phyloP scores from a whole-genome alignment of 1,284 basidiomycete genomes.

The Microbotryomycetes sp. region DNA sequence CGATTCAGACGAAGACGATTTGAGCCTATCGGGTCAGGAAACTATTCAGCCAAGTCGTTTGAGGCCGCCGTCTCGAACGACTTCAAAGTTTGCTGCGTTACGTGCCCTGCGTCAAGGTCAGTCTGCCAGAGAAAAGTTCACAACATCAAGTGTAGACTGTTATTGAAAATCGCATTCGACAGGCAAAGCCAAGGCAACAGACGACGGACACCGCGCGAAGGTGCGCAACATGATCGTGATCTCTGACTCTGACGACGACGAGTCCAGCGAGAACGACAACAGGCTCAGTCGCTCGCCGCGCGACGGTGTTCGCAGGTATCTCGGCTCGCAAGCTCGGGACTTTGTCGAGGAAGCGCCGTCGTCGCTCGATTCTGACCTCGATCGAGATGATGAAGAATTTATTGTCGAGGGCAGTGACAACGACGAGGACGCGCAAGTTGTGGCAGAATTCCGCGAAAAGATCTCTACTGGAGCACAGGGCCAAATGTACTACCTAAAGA shows the following conservation, averaged over 20 bases:
- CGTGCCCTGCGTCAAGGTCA: neutral
- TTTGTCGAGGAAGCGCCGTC: neutral
- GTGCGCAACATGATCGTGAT: neutral
- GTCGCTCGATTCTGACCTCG: neutral
- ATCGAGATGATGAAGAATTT: slow-evolving; percentile 1
- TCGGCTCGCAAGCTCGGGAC: neutral
- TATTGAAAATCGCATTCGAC: too few species aligned
- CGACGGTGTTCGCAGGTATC: too few species aligned
- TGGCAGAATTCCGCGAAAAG: slow-evolving; percentile 3
- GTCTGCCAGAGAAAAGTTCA: too few species aligned
- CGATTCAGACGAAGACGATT: slow-evolving; percentile 13
- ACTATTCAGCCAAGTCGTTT: neutral
- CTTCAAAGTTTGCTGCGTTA: neutral
- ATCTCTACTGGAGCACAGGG: slow-evolving; percentile 4
- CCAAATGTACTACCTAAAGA: slow-evolving; percentile 10
- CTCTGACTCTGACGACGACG: neutral
- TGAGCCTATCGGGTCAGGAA: slow-evolving; percentile 1
- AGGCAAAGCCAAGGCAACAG: too few species aligned
- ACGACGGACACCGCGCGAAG: neutral
- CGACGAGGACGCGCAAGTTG: neutral
- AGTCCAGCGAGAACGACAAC: too few species aligned
- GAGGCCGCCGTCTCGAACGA: neutral
- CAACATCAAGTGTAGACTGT: too few species aligned
- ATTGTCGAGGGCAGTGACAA: neutral
- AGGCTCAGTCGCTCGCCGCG: too few species aligned